These are phyloP conservation scores for Teunomyces pallodes DNA, from an alignment of 805 yeast genomes.

Conservation along the genomic window DNA sequence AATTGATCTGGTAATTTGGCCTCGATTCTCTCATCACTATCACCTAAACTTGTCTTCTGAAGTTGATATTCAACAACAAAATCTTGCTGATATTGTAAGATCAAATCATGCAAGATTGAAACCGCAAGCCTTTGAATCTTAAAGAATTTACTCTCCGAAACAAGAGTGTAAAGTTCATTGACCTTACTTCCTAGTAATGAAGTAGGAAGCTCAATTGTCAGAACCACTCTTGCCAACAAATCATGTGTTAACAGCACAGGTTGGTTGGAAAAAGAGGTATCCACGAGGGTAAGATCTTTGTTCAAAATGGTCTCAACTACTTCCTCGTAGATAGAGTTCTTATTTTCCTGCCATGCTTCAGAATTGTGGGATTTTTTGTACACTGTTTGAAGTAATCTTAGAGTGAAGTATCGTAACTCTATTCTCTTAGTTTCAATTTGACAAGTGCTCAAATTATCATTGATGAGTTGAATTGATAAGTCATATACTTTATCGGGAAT, in stretches of 20 bases:
- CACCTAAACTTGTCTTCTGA: slow-evolving; percentile 34
- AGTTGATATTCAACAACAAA: slow-evolving; percentile 62
- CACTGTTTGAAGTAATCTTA: slow-evolving; percentile 32
- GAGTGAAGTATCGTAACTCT: slow-evolving; percentile 46
- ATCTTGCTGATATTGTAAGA: slow-evolving; percentile 53
- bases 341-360: slow-evolving; percentile 33
- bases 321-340: slow-evolving; percentile 37
- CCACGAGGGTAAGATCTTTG: slow-evolving; percentile 16
- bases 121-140: slow-evolving; percentile 45
- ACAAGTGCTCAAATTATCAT: slow-evolving; percentile 45
- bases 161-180: slow-evolving; percentile 34
- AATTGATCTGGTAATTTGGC: slow-evolving; percentile 38
- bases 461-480: slow-evolving; percentile 35
- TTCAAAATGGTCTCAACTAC: slow-evolving; percentile 42
- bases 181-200: slow-evolving; percentile 28
- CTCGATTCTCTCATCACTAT: slow-evolving; percentile 20
- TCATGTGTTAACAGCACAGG: slow-evolving; percentile 33
- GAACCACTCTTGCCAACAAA: slow-evolving; percentile 29
- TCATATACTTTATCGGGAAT: slow-evolving; percentile 36
- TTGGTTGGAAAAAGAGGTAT: slow-evolving; percentile 27
- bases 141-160: slow-evolving; percentile 15
- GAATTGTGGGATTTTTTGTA: background rate
- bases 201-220: slow-evolving; percentile 21
- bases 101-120: slow-evolving; percentile 35
- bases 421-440: slow-evolving; percentile 34